Base-by-base conservation (phyloP, 2,329 filamentous ascomycete species). In the Microthyrium microscopicum region DNA sequence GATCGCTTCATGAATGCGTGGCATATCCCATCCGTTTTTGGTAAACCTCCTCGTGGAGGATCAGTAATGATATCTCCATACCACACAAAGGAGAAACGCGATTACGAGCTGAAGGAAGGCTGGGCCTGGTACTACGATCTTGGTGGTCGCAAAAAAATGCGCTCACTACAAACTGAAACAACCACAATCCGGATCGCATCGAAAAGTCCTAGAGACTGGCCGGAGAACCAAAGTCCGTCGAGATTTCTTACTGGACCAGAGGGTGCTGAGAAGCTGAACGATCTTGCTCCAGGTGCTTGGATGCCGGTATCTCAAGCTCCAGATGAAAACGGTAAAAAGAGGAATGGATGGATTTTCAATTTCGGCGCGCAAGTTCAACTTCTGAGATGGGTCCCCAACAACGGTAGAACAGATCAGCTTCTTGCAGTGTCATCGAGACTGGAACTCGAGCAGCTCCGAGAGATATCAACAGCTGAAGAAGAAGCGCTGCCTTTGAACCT, bases 281-380 rank as follows among this genome's bases (percentile, higher is more conserved):
- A 36, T 73, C 18, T 50, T 44, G 3, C 50, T 57, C 13, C 22
- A 5, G 52, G 59, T 20, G 54, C 56, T 7, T 68, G 60, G 53
- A 48, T 44, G 3, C n/a, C 29, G 15, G n/a, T 17, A 19, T 20
- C 26, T 26, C 9, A 32, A 19, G 24, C 49, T 50, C 9, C 40
- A 44, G 12, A 35, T 45, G 15, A 11, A 29, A 15, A 30, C 29
- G n/a, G n/a, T n/a, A n/a, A n/a, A n/a, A n/a, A n/a, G n/a, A n/a
- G n/a, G n/a, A 16, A 21, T 26, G 61, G 58, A 3, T 76, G 69
- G 64, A 45, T 74, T 2, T 42, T 75, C 29, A 70, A 72, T 43
- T 37, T 72, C 15, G 70, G 68, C 4, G 55, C 56, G 1, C 64
- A 59, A 31, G 48, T 73, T 6, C 61, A 68, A 40, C 64, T 62